Conservation (phyloP, 169 alveolate genomes). For the Pseudocohnilembus persalinus region DNA sequence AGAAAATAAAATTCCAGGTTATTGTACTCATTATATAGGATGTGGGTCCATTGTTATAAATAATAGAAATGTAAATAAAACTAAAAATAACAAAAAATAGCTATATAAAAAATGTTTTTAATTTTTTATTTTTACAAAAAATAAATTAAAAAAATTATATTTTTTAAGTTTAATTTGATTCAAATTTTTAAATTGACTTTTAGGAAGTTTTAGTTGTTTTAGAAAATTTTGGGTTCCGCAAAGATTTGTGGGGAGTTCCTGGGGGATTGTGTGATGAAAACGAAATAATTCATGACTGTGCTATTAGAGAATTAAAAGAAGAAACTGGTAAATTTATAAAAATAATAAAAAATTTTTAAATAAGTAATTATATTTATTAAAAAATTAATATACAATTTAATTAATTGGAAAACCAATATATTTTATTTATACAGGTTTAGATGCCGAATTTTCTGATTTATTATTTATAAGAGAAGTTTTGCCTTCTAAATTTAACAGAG, state of each 20-base stretch:
- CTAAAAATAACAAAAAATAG: no score
- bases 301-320: not conserved
- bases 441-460: not conserved
- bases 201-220: not conserved
- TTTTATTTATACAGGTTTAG: not conserved
- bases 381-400: no score
- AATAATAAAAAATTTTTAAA: no score
- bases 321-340: not conserved
- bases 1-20: not conserved
- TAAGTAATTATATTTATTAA: no score
- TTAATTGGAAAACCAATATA: no score
- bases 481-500: not conserved
- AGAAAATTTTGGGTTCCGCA: not conserved
- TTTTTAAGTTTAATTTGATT: no score
- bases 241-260: not conserved
- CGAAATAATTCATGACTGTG: not conserved
- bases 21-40: not conserved
- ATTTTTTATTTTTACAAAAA: no score
- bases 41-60: not conserved
- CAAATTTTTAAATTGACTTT: not conserved
- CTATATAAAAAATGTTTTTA: no score
- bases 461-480: not conserved
- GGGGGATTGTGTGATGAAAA: not conserved
- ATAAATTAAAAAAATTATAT: no score
- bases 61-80: no score